Evolutionary conservation across 2,329 filamentous ascomycete species (phyloP).

Genomic region (Meredithiella fracta): DNA sequence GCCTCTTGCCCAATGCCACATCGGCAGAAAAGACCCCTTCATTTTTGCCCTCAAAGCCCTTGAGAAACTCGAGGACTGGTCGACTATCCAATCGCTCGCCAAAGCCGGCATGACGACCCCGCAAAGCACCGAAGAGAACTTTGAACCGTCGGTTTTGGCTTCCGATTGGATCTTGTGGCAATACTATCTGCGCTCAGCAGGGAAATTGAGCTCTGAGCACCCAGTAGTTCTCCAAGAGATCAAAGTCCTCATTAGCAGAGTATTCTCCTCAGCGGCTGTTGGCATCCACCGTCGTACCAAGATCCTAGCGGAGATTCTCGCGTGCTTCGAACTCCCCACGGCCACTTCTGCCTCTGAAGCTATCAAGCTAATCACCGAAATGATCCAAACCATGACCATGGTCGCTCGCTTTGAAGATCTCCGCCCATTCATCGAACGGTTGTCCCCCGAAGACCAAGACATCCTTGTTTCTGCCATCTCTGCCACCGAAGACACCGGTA

Average conservation of each 20-base stretch:
- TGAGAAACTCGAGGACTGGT: conserved; percentile 26
- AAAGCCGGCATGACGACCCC: conserved; percentile 26
- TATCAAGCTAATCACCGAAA: conserved; percentile 9
- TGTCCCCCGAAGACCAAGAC: conserved; percentile 7
- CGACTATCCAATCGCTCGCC: conserved; percentile 28
- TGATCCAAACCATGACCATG: conserved; percentile 11
- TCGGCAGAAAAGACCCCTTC: conserved; percentile 32
- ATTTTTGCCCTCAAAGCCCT: conserved; percentile 26
- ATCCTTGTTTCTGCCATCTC: conserved; percentile 20
- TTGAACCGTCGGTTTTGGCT: conserved; percentile 26
- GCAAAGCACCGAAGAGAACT: conserved; percentile 22
- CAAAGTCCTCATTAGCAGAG: conserved; percentile 20
- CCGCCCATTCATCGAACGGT: conserved; percentile 9
- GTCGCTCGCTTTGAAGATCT: conserved; percentile 14
- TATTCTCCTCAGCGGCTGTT: conserved; percentile 19
- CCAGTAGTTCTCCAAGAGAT: conserved; percentile 17
- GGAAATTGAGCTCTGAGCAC: conserved; percentile 5
- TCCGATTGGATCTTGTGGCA: conserved; percentile 27
- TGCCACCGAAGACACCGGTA: conserved; percentile 23
- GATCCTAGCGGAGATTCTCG: conserved; percentile 24
- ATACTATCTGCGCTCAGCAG: conserved; percentile 20
- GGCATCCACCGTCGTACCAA: conserved; percentile 27
- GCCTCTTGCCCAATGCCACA: conserved; percentile 28
- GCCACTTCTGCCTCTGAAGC: conserved; percentile 1
- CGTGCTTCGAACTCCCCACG: conserved; percentile 22